These are phyloP conservation scores for Encephalitozoon romaleae DNA, from an alignment of 371 early-diverging fungal species.

Conservation along the genomic window DNA sequence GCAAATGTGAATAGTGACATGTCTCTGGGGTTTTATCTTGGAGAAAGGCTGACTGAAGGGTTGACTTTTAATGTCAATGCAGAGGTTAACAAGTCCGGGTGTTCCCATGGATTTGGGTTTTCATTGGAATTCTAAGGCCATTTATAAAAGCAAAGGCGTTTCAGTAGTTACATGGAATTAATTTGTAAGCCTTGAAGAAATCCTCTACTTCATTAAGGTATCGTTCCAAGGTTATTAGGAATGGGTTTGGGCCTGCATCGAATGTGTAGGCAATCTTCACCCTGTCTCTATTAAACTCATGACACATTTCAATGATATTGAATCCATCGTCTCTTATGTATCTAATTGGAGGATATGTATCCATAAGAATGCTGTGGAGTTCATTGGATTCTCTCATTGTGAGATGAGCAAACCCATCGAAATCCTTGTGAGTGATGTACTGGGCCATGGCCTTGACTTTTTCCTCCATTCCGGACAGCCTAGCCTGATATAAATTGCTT, in stretches of 20 bases:
- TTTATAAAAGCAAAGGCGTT: not conserved
- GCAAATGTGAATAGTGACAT: conserved; percentile 14
- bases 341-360: conserved; percentile 80
- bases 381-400: conserved; percentile 95
- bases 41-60: conserved; percentile 39
- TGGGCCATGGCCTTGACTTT: conserved; percentile 73
- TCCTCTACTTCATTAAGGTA: conserved; percentile 22
- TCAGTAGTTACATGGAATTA: conserved; percentile 16
- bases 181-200: not conserved
- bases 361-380: conserved; percentile 87
- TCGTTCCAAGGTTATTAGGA: conserved; percentile 64
- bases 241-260: conserved; percentile 96
- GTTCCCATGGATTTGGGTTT: conserved; percentile 32
- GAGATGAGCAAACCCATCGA: conserved; percentile 74
- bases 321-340: conserved; percentile 84
- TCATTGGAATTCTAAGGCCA: conserved; percentile 18
- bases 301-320: conserved; percentile 71
- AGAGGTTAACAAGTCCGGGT: not conserved
- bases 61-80: conserved; percentile 18
- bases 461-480: conserved; percentile 70
- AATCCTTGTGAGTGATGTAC: conserved; percentile 74
- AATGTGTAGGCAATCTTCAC: conserved; percentile 63
- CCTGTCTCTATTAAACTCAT: conserved; percentile 70
- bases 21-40: conserved; percentile 10
- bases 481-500: conserved; percentile 71